Evolutionary conservation across 148 eudicot species (phyloP).

Genomic region (Camellia sinensis): DNA sequence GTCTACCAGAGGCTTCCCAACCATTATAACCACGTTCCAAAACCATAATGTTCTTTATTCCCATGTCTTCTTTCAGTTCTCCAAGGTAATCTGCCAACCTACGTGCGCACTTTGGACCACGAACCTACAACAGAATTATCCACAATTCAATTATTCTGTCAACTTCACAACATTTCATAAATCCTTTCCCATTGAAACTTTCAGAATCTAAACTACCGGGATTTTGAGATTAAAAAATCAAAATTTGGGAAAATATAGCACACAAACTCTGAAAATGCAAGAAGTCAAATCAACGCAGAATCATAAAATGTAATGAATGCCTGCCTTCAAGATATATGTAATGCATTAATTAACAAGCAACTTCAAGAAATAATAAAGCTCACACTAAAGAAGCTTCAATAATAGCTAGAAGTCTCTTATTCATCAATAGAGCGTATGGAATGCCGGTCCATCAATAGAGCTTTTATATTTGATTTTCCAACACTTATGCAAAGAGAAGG

Average conservation of each 20-base stretch:
- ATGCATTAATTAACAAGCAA: neutral
- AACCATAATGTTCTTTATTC: conserved; percentile 67
- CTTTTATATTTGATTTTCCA: neutral
- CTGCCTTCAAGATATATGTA: neutral
- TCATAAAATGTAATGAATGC: neutral
- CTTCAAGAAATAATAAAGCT: neutral
- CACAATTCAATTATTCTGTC: neutral
- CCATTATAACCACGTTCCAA: conserved; percentile 88
- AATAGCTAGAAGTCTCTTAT: neutral
- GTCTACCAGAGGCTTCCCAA: conserved; percentile 93
- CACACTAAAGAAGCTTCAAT: neutral
- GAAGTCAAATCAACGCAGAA: neutral
- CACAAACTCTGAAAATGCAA: neutral
- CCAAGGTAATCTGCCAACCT: conserved; percentile 70
- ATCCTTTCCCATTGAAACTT: neutral
- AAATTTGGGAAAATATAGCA: neutral
- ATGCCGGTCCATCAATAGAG: neutral
- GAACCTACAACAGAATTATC: conserved; percentile 50
- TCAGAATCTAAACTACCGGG: neutral
- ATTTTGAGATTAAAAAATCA: neutral
- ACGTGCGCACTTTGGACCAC: conserved; percentile 91
- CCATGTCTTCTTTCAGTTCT: conserved; percentile 47
- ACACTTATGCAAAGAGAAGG: no score
- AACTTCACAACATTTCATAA: neutral
- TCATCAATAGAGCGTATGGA: neutral